Conservation (phyloP, 2,329 filamentous ascomycete genomes). For the Paramyrothecium roridum region DNA sequence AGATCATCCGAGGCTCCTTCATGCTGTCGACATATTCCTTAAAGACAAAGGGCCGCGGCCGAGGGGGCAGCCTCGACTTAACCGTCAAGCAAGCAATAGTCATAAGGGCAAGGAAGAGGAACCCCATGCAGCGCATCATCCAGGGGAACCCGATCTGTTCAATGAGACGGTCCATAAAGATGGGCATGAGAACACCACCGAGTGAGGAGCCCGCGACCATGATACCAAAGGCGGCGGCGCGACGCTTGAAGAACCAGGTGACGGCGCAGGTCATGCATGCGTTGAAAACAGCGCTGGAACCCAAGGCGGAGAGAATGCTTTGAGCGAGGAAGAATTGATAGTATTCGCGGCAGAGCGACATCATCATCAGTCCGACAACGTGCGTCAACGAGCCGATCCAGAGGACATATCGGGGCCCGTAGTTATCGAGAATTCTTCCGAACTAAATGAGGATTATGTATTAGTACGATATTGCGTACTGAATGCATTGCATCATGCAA, state of each 20-base stretch:
- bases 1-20: constrained; percentile 38
- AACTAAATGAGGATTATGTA: constrained; percentile 22
- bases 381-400: constrained; percentile 51
- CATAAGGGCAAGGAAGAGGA: constrained; percentile 38
- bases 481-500: constrained; percentile 10
- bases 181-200: constrained; percentile 57
- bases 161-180: constrained; percentile 56
- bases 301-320: constrained; percentile 35
- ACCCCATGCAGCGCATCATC: constrained; percentile 45
- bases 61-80: constrained; percentile 36
- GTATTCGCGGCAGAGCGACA: constrained; percentile 44
- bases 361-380: constrained; percentile 65
- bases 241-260: constrained; percentile 50
- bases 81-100: constrained; percentile 29
- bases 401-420: constrained; percentile 59
- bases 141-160: constrained; percentile 41
- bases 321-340: constrained; percentile 44
- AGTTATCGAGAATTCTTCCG: constrained; percentile 62
- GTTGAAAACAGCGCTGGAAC: constrained; percentile 41
- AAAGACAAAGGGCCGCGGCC: constrained; percentile 41
- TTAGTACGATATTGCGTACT: neutral
- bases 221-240: constrained; percentile 52
- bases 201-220: constrained; percentile 51
- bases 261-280: constrained; percentile 36
- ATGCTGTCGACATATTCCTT: constrained; percentile 44